Base-by-base conservation (phyloP, 2,329 filamentous ascomycete species). In the Phaeophleospora eucalypticola region DNA sequence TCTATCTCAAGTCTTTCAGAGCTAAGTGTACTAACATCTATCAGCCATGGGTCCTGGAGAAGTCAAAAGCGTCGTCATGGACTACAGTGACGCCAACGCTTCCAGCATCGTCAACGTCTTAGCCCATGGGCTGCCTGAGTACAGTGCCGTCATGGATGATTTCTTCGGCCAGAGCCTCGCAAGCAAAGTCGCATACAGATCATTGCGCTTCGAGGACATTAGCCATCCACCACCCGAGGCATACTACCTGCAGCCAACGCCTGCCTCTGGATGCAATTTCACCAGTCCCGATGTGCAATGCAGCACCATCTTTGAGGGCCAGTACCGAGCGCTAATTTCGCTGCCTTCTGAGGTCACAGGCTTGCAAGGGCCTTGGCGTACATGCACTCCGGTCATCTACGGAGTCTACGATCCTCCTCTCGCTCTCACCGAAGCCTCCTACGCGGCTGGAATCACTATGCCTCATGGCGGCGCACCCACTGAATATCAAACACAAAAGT, bases 351-450 rank as follows among this genome's bases (percentile, higher is more conserved):
- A 54, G n/a, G 45, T 52, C 8, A 45, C 48, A 20, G 48, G 40
- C 4, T 36, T 54, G 18, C 48, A 51, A 16, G 41, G 38, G 14
- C 41, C 38, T 1, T 54, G 51, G 51, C 41, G 40, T 32, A 38
- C 43, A 8, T 54, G 51, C 36, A 42, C 41, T 15, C 45, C 49
- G 3, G 45, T 46, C 14, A 45, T 53, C 17, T 54, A 46, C 29
- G 52, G 52, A 21, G 49, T 54, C 1, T 54, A 54, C 24, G 49
- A 54, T 19, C 49, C 49, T 17, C 52, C 52, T 4, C 48, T 54
- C 14, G 49, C 49, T 32, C 38, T 49, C 8, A 46, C 15, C 10
- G 15, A 17, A 6, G 36, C 36, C 17, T 37, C 36, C 3, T 37
- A 10, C 18, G 36, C 36, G 6, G 36, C 8, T 37, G 36, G 36